Percentiles rank a stretch among this genome's conserved stretches.
Conservation (phyloP, 768 basidiomycete species). For the Arthromyces matolae region DNA sequence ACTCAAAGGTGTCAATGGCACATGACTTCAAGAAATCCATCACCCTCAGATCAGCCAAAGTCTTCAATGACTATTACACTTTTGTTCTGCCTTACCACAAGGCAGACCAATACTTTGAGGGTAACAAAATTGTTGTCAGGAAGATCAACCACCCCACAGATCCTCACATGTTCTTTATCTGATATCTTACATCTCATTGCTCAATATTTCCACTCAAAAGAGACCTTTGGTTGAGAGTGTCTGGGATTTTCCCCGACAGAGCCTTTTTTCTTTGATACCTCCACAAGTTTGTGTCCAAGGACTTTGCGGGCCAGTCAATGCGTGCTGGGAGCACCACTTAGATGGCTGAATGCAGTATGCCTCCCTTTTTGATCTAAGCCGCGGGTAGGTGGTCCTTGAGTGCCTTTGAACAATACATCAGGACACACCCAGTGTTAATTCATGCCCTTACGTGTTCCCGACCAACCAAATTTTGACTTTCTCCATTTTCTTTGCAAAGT, state of each 20-base stretch:
- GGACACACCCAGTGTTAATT: slow-evolving; percentile 18
- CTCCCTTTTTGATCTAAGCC: slow-evolving; percentile 27
- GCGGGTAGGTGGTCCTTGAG: slow-evolving; percentile 32
- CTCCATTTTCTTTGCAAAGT: too few relatives aligned
- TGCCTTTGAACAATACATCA: slow-evolving; percentile 22
- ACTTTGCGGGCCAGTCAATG: slow-evolving; percentile 34
- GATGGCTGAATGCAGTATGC: slow-evolving; percentile 24
- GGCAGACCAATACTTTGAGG: slow-evolving; percentile 18
- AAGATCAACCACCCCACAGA: background rate
- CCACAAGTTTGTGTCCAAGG: slow-evolving; percentile 6
- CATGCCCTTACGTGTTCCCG: too few relatives aligned
- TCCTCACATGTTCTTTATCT: background rate
- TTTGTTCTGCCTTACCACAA: slow-evolving; percentile 17
- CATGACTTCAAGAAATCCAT: background rate
- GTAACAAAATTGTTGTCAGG: slow-evolving; percentile 17
- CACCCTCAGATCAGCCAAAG: background rate
- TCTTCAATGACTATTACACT: background rate
- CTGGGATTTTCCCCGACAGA: too few relatives aligned
- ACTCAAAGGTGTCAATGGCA: slow-evolving; percentile 13
- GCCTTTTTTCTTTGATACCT: slow-evolving; percentile 13
- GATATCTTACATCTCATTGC: slow-evolving; percentile 7
- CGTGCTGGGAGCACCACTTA: slow-evolving; percentile 34
- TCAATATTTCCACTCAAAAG: background rate
- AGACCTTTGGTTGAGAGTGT: slow-evolving; percentile 20
- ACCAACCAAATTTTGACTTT: too few relatives aligned